phyloP scores from a whole-genome alignment of 768 basidiomycete genomes.

The Postia placenta region DNA sequence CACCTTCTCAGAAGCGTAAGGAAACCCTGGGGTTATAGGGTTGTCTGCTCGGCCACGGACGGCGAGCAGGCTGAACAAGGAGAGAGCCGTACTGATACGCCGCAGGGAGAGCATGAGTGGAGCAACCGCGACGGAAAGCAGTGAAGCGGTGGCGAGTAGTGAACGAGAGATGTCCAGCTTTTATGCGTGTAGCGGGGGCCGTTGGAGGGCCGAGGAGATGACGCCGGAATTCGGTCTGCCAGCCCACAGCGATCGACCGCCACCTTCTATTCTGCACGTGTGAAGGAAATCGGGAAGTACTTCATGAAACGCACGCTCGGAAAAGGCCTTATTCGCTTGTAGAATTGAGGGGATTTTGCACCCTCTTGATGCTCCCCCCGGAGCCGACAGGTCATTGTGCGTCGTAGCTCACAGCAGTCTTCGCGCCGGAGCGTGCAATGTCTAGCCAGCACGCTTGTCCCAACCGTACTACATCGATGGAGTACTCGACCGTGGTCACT shows the following conservation, averaged over 20 bases:
- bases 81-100: conserved; percentile 11
- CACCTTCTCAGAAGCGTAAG: conserved; percentile 69
- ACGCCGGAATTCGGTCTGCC: not conserved
- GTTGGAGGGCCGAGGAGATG: no score
- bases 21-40: conserved; percentile 49
- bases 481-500: no score
- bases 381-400: no score
- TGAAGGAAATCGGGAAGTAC: not conserved
- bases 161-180: not conserved
- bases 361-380: no score
- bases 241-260: not conserved
- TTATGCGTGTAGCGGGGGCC: not conserved
- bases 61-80: conserved; percentile 23
- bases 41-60: conserved; percentile 16
- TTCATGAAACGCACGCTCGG: not conserved
- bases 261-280: not conserved
- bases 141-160: not conserved
- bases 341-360: no score
- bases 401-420: not conserved
- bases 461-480: no score
- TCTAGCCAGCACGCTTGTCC: not conserved
- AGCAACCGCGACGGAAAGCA: not conserved
- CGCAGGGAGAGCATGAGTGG: conserved; percentile 15
- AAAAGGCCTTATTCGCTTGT: no score
- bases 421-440: not conserved